Base-by-base conservation (phyloP, 176 grass and related monocot genomes). In the Musa schizocarpa region DNA sequence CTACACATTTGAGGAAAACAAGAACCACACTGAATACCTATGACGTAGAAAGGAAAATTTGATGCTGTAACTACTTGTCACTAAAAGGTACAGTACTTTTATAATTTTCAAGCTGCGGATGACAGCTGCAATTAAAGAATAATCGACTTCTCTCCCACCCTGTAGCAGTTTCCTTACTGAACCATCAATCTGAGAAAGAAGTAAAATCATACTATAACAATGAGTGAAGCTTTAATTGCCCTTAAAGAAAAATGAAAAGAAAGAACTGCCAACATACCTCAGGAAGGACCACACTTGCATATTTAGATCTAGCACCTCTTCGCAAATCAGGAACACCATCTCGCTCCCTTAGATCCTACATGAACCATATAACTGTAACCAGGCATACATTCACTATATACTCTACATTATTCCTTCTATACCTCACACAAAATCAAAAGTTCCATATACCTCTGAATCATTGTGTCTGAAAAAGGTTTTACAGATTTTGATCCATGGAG, bases 71-170 rank as follows among this genome's bases (percentile, higher is more conserved):
- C 48, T 53, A 12, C 9, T 12, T 43, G 20, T 52, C 20, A 20
- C 9, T 23, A 69, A 16, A 48, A 58, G 11, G 16, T 13, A 16
- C 25, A 62, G 54, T 82, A 99, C 95, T 80, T 91, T 89, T 68
- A 99, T 65, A 81, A 87, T 79, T 81, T 99, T 99, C 86, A 99
- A 89, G 73, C 94, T 99, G 83, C 95, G 80, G 72, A 94, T 94
- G 59, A 99, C 78, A 76, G 59, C 88, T 56, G 90, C 95, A 79
- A 89, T 76, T 43, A 99, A 87, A 21, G 78, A 91, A 84, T 99
- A 86, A 62, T 99, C 84, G 27, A 89, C 72, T 71, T 91, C 86
- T 66, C 78, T 89, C 79, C 88, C 90, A 79, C 84, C 76, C 88
- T 85, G 91, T 48, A 99, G 77, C 85, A 84, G 74, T 79, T 89